Evolutionary conservation across 2,329 filamentous ascomycete species (phyloP).

Genomic region (Pseudogymnoascus sp.): DNA sequence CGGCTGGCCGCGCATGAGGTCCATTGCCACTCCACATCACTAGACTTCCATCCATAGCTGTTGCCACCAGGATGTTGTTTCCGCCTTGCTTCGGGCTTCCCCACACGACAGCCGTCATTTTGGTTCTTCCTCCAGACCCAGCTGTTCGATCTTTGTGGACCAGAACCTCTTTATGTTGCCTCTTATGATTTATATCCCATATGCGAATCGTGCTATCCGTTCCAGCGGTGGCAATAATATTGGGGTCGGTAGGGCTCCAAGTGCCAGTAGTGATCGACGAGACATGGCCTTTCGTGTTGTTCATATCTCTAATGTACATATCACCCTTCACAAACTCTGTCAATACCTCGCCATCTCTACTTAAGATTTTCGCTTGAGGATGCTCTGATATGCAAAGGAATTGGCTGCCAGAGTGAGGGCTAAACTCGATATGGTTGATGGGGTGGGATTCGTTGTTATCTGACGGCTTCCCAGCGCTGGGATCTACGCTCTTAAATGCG

Average conservation of each 20-base stretch:
- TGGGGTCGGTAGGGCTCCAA: slow-evolving; percentile 83
- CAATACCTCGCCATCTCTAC: slow-evolving; percentile 76
- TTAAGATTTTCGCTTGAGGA: slow-evolving; percentile 82
- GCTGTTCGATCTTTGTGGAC: slow-evolving; percentile 91
- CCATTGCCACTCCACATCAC: slow-evolving; percentile 90
- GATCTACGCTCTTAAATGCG: slow-evolving; percentile 88
- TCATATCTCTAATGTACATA: slow-evolving; percentile 96
- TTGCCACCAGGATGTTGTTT: slow-evolving; percentile 68
- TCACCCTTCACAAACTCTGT: slow-evolving; percentile 94
- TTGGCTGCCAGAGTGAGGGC: slow-evolving; percentile 67
- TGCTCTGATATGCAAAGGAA: slow-evolving; percentile 85
- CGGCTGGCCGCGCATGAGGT: slow-evolving; percentile 72
- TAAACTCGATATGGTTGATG: slow-evolving; percentile 81
- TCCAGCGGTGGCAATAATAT: slow-evolving; percentile 81
- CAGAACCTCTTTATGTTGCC: slow-evolving; percentile 85
- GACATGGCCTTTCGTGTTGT: slow-evolving; percentile 95
- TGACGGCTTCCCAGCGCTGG: slow-evolving; percentile 65
- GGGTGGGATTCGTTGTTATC: slow-evolving; percentile 75
- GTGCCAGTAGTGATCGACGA: slow-evolving; percentile 82
- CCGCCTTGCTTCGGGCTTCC: slow-evolving; percentile 67
- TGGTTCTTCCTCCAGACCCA: slow-evolving; percentile 79
- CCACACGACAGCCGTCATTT: slow-evolving; percentile 93
- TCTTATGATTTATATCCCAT: slow-evolving; percentile 91
- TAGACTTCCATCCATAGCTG: slow-evolving; percentile 81
- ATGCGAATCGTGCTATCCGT: slow-evolving; percentile 94